A percentile compares a stretch with the other conserved stretches of the same genome.
phyloP scores from a whole-genome alignment of 495 filamentous ascomycete genomes.

The Penicillium simplicissimum region DNA sequence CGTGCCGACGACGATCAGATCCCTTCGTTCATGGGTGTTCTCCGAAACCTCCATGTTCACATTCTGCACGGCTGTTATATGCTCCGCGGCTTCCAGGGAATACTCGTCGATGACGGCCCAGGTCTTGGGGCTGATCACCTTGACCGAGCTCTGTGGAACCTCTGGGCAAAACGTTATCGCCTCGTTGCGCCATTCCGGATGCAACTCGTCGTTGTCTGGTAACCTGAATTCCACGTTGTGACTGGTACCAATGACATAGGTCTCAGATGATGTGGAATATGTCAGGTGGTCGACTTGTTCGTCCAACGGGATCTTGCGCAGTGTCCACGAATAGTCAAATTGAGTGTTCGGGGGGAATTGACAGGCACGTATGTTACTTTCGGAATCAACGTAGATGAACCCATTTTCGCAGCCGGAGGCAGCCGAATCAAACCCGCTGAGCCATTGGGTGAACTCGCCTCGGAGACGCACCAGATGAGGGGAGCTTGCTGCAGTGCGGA shows the following conservation, averaged over 20 bases:
- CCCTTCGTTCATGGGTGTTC: constrained; percentile 77
- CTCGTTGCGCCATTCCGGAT: constrained; percentile 77
- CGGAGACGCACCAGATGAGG: constrained; percentile 74
- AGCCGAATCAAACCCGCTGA: constrained; percentile 66
- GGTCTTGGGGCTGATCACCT: constrained; percentile 70
- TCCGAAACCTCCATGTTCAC: constrained; percentile 89
- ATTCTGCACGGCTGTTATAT: constrained; percentile 76
- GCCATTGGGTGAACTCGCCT: constrained; percentile 60
- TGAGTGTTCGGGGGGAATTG: constrained; percentile 63
- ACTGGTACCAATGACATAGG: constrained; percentile 77
- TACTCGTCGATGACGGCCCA: constrained; percentile 74
- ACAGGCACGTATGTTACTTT: constrained; percentile 63
- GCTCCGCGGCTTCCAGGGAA: constrained; percentile 67
- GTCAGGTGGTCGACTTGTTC: constrained; percentile 71
- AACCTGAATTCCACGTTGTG: constrained; percentile 68
- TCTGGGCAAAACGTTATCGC: constrained; percentile 63
- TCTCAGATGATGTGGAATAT: constrained; percentile 70
- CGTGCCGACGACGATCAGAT: constrained; percentile 82
- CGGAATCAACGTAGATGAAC: constrained; percentile 74
- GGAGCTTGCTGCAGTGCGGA: constrained; percentile 71
- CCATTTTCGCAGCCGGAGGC: constrained; percentile 70
- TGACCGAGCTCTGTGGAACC: constrained; percentile 65
- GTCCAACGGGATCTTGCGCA: constrained; percentile 66
- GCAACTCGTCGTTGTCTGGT: constrained; percentile 79
- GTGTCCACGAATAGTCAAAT: constrained; percentile 70